Conservation (phyloP, 2,329 filamentous ascomycete species). For the Cadophora sp. region DNA sequence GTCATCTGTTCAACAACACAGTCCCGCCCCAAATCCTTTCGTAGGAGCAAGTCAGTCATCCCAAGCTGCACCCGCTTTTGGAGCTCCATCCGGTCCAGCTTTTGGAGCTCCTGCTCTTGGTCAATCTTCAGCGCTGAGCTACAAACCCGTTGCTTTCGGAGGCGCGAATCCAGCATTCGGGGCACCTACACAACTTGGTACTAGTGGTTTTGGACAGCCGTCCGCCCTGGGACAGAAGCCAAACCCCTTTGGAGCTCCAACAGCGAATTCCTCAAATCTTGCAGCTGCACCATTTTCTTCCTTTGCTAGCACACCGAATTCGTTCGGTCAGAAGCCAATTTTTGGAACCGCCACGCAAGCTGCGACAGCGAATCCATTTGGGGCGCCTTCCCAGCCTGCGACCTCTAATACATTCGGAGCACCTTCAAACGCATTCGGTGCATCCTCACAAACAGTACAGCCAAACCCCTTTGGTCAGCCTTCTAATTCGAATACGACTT, state of each 20-base stretch:
- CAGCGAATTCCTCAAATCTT: conserved; percentile 14
- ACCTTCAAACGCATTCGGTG: conserved; percentile 11
- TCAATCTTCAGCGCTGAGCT: conserved; percentile 16
- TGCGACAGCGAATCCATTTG: conserved; percentile 50
- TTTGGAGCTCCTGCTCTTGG: conserved; percentile 32
- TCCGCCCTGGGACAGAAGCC: conserved; percentile 29
- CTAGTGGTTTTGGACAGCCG: conserved; percentile 24
- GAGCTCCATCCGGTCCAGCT: conserved; percentile 21
- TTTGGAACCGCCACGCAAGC: conserved; percentile 41
- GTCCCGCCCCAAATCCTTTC: conserved; percentile 22
- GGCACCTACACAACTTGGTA: conserved; percentile 45
- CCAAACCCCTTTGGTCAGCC: conserved; percentile 45
- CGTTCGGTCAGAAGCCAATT: conserved; percentile 41
- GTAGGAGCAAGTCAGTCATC: conserved; percentile 36
- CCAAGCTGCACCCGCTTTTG: conserved; percentile 24
- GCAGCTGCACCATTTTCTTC: conserved; percentile 24
- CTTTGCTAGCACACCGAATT: conserved; percentile 35
- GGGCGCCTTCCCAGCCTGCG: conserved; percentile 45
- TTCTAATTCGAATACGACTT: conserved; percentile 14
- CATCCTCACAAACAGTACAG: conserved; percentile 24
- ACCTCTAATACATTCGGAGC: conserved; percentile 52
- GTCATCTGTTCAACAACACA: conserved; percentile 27
- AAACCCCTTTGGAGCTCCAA: conserved; percentile 36
- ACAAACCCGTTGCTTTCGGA: conserved; percentile 52
- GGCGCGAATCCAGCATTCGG: conserved; percentile 8